Conservation (phyloP, 2,329 filamentous ascomycete genomes). For the Dactylellina drechsleri region DNA sequence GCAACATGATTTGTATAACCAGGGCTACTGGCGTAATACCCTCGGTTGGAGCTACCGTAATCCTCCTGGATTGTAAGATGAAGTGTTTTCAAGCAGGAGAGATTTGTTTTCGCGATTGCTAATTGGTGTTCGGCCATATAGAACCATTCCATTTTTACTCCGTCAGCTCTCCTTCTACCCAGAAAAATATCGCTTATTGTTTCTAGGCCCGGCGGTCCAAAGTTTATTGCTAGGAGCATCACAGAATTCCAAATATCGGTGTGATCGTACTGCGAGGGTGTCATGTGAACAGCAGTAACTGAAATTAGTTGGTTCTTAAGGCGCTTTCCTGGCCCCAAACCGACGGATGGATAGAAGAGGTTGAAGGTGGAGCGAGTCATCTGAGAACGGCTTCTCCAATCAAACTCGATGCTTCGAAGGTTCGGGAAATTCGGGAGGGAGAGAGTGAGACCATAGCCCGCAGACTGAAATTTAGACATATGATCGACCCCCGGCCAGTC, state of each 20-base stretch:
- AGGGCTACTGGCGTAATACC: too few relatives aligned
- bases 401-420: slow-evolving; percentile 6
- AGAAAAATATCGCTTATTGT: background rate
- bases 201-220: background rate
- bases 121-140: background rate
- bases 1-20: too few relatives aligned
- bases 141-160: background rate
- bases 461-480: background rate
- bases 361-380: slow-evolving; percentile 3
- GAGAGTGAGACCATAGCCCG: background rate
- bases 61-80: background rate
- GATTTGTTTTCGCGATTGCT: background rate
- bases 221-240: background rate
- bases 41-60: too few relatives aligned
- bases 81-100: background rate
- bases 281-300: background rate
- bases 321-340: slow-evolving; percentile 6
- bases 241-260: background rate
- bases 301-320: background rate
- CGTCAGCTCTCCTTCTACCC: background rate
- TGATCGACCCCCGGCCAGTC: background rate
- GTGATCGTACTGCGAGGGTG: background rate
- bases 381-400: background rate
- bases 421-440: slow-evolving; percentile 25
- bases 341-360: slow-evolving; percentile 13